Conservation (phyloP, 1,284 basidiomycete species). For the Sporisorium sorghi region DNA sequence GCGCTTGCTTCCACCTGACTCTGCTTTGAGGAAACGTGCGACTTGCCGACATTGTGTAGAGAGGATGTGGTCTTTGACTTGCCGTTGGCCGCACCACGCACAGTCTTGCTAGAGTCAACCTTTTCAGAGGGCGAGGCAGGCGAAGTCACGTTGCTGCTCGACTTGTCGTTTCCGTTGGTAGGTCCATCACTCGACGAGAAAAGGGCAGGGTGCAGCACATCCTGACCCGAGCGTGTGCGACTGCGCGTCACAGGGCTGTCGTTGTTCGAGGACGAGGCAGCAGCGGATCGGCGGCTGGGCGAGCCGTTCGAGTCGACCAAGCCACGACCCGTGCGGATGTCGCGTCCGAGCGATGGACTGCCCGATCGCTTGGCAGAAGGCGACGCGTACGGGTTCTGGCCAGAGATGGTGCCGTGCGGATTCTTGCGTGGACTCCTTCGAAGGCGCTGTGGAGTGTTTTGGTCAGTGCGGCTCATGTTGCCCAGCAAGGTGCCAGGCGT, state of each 20-base stretch:
- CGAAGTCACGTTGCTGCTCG: slow-evolving; percentile 55
- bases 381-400: slow-evolving; percentile 63
- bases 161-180: slow-evolving; percentile 19
- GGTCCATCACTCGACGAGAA: slow-evolving; percentile 50
- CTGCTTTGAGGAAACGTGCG: slow-evolving; percentile 19
- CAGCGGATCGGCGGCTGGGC: slow-evolving; percentile 11
- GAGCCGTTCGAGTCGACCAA: slow-evolving; percentile 12
- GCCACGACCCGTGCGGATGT: slow-evolving; percentile 6
- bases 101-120: slow-evolving; percentile 8
- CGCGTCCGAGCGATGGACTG: slow-evolving; percentile 30
- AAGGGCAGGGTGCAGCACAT: slow-evolving; percentile 47
- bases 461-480: slow-evolving; percentile 18
- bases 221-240: slow-evolving; percentile 37
- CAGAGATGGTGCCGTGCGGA: slow-evolving; percentile 58
- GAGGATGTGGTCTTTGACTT: slow-evolving; percentile 22
- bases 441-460: slow-evolving; percentile 25
- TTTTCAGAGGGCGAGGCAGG: slow-evolving; percentile 47
- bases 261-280: slow-evolving; percentile 27
- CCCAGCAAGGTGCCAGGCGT: slow-evolving; percentile 44
- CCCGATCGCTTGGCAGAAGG: slow-evolving; percentile 16
- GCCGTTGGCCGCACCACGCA: slow-evolving; percentile 7
- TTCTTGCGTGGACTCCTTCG: slow-evolving; percentile 66
- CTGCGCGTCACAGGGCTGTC: slow-evolving; percentile 56
- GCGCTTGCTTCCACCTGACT: slow-evolving; percentile 18
- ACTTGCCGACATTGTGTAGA: slow-evolving; percentile 17